Conservation (phyloP, 306 rosid genomes). For the Luffa aegyptiaca region DNA sequence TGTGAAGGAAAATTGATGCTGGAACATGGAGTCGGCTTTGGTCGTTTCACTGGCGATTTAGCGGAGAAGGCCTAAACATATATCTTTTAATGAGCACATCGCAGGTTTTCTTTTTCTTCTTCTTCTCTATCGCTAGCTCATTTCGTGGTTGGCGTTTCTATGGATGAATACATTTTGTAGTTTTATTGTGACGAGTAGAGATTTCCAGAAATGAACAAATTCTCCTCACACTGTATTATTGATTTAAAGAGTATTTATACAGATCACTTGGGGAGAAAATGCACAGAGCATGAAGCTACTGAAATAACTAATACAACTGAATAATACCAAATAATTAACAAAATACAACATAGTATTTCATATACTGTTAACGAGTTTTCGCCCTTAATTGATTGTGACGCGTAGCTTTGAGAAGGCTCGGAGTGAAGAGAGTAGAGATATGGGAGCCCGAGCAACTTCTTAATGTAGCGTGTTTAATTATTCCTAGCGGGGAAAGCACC, state of each 20-base stretch:
- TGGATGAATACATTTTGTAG: background rate
- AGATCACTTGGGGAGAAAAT: too few relatives aligned
- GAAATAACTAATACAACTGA: too few relatives aligned
- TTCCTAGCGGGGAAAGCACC: constrained; percentile 95
- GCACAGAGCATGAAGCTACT: too few relatives aligned
- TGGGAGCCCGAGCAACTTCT: constrained; percentile 68
- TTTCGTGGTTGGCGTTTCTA: background rate
- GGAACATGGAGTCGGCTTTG: constrained; percentile 95
- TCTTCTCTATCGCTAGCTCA: background rate
- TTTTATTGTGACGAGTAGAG: too few relatives aligned
- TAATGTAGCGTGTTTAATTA: constrained; percentile 29
- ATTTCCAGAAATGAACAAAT: too few relatives aligned
- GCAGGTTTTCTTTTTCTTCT: constrained; percentile 27
- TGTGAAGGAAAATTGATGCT: constrained; percentile 74
- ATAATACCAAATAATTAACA: too few relatives aligned
- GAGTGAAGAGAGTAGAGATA: constrained; percentile 73
- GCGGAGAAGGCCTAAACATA: constrained; percentile 42
- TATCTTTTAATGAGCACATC: constrained; percentile 80
- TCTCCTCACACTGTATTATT: too few relatives aligned
- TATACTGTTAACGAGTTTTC: background rate
- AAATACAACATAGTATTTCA: too few relatives aligned
- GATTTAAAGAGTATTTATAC: too few relatives aligned
- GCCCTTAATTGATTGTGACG: background rate
- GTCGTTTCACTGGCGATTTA: constrained; percentile 82
- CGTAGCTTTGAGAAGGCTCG: constrained; percentile 65